Conservation (phyloP, 2,329 filamentous ascomycete genomes). For the Aspergillus ustus region DNA sequence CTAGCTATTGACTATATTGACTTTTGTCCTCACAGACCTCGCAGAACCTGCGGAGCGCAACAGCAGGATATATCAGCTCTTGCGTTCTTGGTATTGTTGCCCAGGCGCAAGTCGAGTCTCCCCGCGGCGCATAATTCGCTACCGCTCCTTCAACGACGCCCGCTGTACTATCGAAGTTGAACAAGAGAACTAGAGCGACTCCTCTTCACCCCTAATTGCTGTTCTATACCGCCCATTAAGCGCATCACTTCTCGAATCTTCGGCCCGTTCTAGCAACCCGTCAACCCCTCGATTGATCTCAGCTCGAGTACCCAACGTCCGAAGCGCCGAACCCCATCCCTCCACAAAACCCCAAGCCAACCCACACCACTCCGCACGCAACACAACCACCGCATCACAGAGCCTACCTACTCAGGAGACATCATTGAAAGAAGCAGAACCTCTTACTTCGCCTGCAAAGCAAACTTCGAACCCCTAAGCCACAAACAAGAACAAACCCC, state of each 20-base stretch:
- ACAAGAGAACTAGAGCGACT: background rate
- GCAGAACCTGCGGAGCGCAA: background rate
- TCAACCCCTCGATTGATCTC: background rate
- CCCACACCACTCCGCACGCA: background rate
- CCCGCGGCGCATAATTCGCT: background rate
- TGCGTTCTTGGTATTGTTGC: background rate
- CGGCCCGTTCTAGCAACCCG: background rate
- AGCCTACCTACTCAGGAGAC: background rate
- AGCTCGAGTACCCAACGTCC: background rate
- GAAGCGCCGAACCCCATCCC: background rate
- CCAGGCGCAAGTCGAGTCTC: background rate
- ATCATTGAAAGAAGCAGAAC: background rate
- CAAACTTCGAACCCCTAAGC: background rate
- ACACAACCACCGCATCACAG: background rate
- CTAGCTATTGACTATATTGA: background rate
- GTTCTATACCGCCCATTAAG: background rate
- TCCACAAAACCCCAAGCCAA: background rate
- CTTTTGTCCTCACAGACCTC: background rate
- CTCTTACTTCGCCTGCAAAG: background rate
- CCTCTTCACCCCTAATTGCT: background rate
- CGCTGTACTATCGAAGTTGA: background rate
- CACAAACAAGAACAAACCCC: background rate
- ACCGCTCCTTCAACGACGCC: background rate
- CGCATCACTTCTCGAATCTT: background rate
- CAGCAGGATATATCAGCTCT: background rate